These are phyloP conservation scores for Solanum hybrid DNA, from an alignment of 305 asterid genomes.

Conservation along the genomic window DNA sequence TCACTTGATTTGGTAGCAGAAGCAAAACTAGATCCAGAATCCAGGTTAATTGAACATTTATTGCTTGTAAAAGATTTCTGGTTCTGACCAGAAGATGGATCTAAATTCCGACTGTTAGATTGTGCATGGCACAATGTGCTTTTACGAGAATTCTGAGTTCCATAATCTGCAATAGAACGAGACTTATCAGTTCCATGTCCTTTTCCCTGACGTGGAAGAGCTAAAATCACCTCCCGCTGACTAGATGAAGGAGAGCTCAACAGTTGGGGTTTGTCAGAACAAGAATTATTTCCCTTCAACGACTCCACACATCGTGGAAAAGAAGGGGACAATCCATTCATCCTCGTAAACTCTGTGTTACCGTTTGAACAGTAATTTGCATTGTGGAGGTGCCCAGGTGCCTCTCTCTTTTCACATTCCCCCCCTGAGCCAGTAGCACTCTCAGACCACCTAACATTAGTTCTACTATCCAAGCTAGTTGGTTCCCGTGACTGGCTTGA, in stretches of 20 bases:
- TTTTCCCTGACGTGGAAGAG: conserved; percentile 18
- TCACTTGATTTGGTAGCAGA: conserved; percentile 24
- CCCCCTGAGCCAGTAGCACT: conserved; percentile 6
- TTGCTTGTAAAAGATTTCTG: conserved; percentile 20
- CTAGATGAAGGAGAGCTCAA: conserved; percentile 20
- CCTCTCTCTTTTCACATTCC: conserved; percentile 19
- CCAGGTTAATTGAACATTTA: conserved; percentile 30
- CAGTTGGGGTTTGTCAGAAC: conserved; percentile 26
- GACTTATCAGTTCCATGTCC: conserved; percentile 27
- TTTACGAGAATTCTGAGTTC: conserved; percentile 17
- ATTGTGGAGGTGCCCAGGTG: conserved; percentile 3
- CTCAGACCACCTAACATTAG: conserved; percentile 17
- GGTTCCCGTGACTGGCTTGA: conserved; percentile 28
- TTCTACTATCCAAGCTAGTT: conserved; percentile 19
- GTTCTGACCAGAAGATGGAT: conserved; percentile 40
- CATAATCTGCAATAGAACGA: conserved; percentile 18
- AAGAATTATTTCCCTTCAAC: conserved; percentile 35
- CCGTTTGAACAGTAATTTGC: conserved; percentile 7
- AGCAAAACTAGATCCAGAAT: conserved; percentile 21
- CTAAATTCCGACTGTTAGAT: conserved; percentile 12
- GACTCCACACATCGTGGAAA: conserved; percentile 42
- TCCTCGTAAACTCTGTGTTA: conserved; percentile 16
- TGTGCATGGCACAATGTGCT: conserved; percentile 19
- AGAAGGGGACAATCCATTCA: conserved; percentile 28
- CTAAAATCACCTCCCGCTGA: conserved; percentile 15